A percentile compares a stretch with the other conserved stretches of the same genome.
Conservation (phyloP, 2,329 filamentous ascomycete species). For the Fusarium sp. region DNA sequence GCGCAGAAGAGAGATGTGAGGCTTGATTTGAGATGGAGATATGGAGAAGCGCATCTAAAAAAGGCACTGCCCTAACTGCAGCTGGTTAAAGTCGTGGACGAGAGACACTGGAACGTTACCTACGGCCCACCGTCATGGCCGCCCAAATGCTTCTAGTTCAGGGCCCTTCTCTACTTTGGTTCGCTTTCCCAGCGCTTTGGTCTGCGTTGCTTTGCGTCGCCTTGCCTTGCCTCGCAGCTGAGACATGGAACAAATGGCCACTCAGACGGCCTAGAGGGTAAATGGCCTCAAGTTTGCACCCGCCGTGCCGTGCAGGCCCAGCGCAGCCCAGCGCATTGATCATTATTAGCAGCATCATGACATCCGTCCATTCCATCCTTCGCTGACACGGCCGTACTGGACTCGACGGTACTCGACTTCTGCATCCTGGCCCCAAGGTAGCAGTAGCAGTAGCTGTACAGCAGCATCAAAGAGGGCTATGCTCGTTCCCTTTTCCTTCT, state of each 20-base stretch:
- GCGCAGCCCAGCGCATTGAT: constrained; percentile 3
- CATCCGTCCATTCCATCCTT: constrained; percentile 6
- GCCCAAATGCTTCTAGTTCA: constrained; percentile 25
- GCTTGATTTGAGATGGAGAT: constrained; percentile 31
- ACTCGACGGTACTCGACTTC: not conserved
- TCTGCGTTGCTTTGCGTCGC: constrained; percentile 17
- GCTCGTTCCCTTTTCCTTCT: constrained; percentile 11
- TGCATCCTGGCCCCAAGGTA: constrained; percentile 13
- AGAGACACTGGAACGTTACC: constrained; percentile 37
- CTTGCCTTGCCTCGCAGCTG: constrained; percentile 28
- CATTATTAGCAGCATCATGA: constrained; percentile 25
- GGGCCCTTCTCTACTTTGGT: constrained; percentile 19
- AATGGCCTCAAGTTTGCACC: constrained; percentile 11
- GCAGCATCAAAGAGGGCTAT: constrained; percentile 16
- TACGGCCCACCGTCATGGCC: constrained; percentile 34
- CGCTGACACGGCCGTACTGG: constrained; percentile 10
- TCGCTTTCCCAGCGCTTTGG: constrained; percentile 22
- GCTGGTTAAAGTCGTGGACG: constrained; percentile 15
- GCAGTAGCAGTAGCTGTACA: constrained; percentile 25
- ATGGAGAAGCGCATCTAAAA: constrained; percentile 34
- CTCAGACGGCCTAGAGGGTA: constrained; percentile 7
- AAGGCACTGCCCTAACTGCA: constrained; percentile 26
- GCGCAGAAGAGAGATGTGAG: constrained; percentile 23
- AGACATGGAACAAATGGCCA: constrained; percentile 28
- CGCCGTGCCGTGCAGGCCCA: not conserved